Evolutionary conservation across 768 basidiomycete genomes (phyloP).

Genomic region (Amylocystis lapponica): DNA sequence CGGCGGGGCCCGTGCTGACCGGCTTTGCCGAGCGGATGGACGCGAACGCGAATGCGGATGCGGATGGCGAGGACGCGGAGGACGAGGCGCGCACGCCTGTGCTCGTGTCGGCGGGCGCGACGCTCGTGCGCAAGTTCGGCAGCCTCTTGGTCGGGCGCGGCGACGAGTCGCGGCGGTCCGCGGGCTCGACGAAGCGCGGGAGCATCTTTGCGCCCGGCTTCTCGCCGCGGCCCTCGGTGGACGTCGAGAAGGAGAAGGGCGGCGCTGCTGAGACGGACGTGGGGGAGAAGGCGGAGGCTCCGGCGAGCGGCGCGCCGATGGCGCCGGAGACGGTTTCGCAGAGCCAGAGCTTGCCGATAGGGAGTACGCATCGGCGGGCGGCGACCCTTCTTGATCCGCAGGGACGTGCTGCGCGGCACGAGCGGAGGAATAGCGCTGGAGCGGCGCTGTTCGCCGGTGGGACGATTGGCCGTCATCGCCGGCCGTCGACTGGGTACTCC

Average conservation of each 20-base stretch:
- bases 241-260: constrained; percentile 12
- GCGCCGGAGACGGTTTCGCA: constrained; percentile 26
- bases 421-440: constrained; percentile 73
- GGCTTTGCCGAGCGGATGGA: constrained; percentile 43
- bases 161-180: constrained; percentile 36
- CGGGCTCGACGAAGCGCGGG: constrained; percentile 39
- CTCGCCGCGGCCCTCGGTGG: constrained; percentile 30
- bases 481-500: constrained; percentile 66
- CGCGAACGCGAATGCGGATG: constrained; percentile 24
- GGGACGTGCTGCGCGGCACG: constrained; percentile 57
- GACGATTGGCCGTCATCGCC: constrained; percentile 60
- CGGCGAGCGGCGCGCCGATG: constrained; percentile 12
- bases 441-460: constrained; percentile 51
- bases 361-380: constrained; percentile 61
- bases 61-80: constrained; percentile 26
- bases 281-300: constrained; percentile 14
- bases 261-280: constrained; percentile 7
- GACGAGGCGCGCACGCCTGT: constrained; percentile 25
- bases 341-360: constrained; percentile 51
- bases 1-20: constrained; percentile 60
- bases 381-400: constrained; percentile 74
- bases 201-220: constrained; percentile 47
- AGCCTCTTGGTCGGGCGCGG: constrained; percentile 50
- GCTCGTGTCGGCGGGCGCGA: constrained; percentile 51
- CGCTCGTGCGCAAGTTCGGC: constrained; percentile 74